phyloP scores from a whole-genome alignment of 768 basidiomycete species.

The Floccularia luteovirens region DNA sequence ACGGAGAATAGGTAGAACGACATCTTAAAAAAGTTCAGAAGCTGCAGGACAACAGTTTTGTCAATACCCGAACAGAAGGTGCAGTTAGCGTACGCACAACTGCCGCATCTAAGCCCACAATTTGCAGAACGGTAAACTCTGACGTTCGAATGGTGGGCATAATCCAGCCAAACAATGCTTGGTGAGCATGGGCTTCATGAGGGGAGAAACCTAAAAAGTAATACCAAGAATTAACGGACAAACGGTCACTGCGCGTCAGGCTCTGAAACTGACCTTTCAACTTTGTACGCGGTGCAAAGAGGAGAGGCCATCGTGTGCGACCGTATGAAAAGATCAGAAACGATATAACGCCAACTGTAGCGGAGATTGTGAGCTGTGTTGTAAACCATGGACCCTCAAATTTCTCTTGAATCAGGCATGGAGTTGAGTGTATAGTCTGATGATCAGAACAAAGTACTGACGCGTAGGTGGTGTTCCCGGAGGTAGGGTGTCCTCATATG shows the following conservation, averaged over 20 bases:
- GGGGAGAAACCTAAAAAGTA: conserved; percentile 72
- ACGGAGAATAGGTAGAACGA: conserved; percentile 87
- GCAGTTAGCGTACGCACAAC: conserved; percentile 51
- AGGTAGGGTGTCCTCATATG: conserved; percentile 7
- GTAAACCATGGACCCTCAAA: conserved; percentile 95
- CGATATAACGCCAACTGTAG: conserved; percentile 66
- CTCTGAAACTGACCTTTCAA: conserved; percentile 76
- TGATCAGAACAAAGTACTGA: conserved; percentile 6
- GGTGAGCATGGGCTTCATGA: conserved; percentile 83
- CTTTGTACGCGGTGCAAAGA: conserved; percentile 91
- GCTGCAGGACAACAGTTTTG: conserved; percentile 30
- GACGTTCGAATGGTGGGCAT: conserved; percentile 85
- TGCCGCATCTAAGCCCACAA: conserved; percentile 94
- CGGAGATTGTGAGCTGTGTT: conserved; percentile 79
- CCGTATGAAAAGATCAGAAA: conserved; percentile 88
- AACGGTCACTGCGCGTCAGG: background rate
- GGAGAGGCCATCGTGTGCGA: conserved; percentile 79
- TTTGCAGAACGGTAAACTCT: conserved; percentile 91
- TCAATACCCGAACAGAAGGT: background rate
- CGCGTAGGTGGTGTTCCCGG: conserved; percentile 22
- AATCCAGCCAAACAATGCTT: conserved; percentile 94
- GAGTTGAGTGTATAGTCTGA: background rate
- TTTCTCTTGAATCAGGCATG: conserved; percentile 36
- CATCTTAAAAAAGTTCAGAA: conserved; percentile 94
- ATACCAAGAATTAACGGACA: conserved; percentile 5